phyloP scores from a whole-genome alignment of 768 basidiomycete species.

The Phylloporus sp. region DNA sequence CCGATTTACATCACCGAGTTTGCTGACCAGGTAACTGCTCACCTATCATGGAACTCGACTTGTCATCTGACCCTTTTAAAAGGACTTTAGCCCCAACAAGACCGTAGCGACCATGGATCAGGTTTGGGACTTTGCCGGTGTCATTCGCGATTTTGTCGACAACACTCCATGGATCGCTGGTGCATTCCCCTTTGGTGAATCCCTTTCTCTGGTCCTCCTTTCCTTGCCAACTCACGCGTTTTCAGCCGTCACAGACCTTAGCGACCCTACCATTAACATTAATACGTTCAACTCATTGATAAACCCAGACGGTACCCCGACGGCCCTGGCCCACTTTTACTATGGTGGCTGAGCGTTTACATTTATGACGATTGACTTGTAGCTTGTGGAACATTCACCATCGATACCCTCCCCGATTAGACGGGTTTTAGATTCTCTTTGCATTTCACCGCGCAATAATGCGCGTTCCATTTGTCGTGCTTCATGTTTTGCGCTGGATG shows the following conservation, averaged over 20 bases:
- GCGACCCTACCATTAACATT: too few species aligned
- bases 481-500: conserved; percentile 20
- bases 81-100: conserved; percentile 50
- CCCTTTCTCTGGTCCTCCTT: background rate
- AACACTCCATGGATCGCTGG: conserved; percentile 27
- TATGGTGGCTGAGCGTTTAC: conserved; percentile 36
- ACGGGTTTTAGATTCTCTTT: background rate
- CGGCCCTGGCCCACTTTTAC: conserved; percentile 39
- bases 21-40: conserved; percentile 52
- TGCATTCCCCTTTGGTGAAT: conserved; percentile 60
- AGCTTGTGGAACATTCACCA: conserved; percentile 3
- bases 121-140: conserved; percentile 42
- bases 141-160: conserved; percentile 41
- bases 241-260: conserved; percentile 49
- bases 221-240: conserved; percentile 5
- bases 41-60: background rate
- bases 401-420: conserved; percentile 21
- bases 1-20: conserved; percentile 62
- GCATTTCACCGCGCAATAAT: background rate
- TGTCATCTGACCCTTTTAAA: conserved; percentile 2
- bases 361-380: background rate
- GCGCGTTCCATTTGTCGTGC: conserved; percentile 7
- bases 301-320: conserved; percentile 39
- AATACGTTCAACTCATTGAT: conserved; percentile 51
- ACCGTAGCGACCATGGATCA: conserved; percentile 34